phyloP scores from a whole-genome alignment of 148 eudicot species.

The Dianthus caryophyllus region DNA sequence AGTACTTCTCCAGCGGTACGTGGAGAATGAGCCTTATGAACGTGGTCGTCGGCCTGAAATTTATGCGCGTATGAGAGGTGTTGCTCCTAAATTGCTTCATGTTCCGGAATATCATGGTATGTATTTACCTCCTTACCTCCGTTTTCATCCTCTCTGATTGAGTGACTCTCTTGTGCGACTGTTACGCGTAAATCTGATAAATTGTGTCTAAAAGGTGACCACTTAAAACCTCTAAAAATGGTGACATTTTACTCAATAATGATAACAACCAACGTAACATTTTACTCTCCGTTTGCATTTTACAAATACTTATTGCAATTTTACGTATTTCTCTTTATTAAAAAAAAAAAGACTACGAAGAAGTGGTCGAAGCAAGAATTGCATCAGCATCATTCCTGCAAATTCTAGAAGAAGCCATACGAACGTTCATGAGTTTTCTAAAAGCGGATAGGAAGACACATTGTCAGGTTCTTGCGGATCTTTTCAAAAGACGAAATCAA shows the following conservation, averaged over 20 bases:
- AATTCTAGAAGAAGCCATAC: slow-evolving; percentile 73
- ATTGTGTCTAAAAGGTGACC: no score
- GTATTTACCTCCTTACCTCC: no score
- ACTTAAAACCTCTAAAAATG: no score
- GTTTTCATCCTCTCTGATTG: background rate
- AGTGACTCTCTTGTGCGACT: no score
- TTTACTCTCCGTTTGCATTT: no score
- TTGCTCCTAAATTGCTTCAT: slow-evolving; percentile 78
- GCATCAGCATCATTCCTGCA: slow-evolving; percentile 51
- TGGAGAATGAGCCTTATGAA: slow-evolving; percentile 87
- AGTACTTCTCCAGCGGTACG: slow-evolving; percentile 74
- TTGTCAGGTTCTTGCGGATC: slow-evolving; percentile 44
- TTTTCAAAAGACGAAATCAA: slow-evolving; percentile 43
- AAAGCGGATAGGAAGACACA: slow-evolving; percentile 66
- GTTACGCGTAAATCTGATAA: no score
- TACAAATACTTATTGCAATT: no score
- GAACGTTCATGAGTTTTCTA: slow-evolving; percentile 79
- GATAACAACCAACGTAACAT: no score
- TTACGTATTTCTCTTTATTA: no score
- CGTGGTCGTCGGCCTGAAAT: slow-evolving; percentile 72
- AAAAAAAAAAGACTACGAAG: slow-evolving; percentile 43
- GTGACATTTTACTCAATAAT: no score
- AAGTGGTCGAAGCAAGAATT: slow-evolving; percentile 59
- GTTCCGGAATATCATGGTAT: slow-evolving; percentile 93
- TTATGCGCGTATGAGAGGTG: slow-evolving; percentile 65